phyloP scores from a whole-genome alignment of 441 rosid genomes.

The Erodium trifolium region DNA sequence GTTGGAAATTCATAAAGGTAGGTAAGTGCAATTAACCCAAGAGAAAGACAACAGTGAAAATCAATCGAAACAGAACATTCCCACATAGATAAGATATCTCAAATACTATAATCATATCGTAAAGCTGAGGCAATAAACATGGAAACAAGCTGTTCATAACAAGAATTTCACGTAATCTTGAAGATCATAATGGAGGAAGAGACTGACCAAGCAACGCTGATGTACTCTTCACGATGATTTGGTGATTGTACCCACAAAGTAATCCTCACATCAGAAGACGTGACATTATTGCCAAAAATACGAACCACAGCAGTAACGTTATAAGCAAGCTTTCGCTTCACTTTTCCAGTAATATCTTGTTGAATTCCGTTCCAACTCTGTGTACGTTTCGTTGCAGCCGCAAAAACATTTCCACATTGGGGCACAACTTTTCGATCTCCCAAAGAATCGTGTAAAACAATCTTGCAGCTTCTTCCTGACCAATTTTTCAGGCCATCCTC shows the following conservation, averaged over 20 bases:
- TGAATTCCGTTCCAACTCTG: constrained; percentile 87
- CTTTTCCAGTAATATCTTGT: constrained; percentile 74
- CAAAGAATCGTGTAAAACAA: constrained; percentile 56
- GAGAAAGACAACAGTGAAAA: no score
- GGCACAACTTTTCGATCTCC: constrained; percentile 63
- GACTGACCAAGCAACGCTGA: constrained; percentile 59
- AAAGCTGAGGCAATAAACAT: neutral
- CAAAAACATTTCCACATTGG: constrained; percentile 55
- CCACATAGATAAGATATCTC: no score
- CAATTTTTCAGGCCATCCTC: constrained; percentile 75
- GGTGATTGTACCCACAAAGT: constrained; percentile 73
- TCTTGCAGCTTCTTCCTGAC: constrained; percentile 79
- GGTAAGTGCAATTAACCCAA: no score
- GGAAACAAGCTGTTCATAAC: neutral
- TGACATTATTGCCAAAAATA: constrained; percentile 51
- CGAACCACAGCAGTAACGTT: constrained; percentile 54
- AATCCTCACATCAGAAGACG: constrained; percentile 45
- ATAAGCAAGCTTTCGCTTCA: constrained; percentile 64
- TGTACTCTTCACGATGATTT: constrained; percentile 62
- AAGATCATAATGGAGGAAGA: constrained; percentile 5
- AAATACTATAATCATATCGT: no score
- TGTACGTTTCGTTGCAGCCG: constrained; percentile 70
- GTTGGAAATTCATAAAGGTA: no score
- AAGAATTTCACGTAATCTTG: neutral
- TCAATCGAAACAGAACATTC: no score